Percentiles rank a stretch among this genome's conserved stretches.
phyloP scores from a whole-genome alignment of 176 grass and related monocot species.

The Oryza brachyantha region DNA sequence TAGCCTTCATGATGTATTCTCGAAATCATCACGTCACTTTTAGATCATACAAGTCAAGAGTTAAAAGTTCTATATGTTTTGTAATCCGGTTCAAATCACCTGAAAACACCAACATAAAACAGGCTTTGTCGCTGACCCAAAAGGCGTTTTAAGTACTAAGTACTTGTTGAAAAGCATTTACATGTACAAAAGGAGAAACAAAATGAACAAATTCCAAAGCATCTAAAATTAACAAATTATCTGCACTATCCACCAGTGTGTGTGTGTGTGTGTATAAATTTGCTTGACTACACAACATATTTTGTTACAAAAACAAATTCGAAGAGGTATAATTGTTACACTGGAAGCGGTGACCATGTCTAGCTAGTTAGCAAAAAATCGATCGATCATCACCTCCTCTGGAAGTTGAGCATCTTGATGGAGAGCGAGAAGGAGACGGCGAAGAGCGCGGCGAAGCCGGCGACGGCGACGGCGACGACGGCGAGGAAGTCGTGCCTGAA shows the following conservation, averaged over 20 bases:
- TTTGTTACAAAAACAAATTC: neutral
- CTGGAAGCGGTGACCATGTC: neutral
- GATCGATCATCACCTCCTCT: conserved; percentile 36
- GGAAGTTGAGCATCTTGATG: conserved; percentile 58
- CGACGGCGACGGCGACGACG: conserved; percentile 23
- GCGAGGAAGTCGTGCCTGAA: conserved; percentile 42
- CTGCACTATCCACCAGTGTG: neutral
- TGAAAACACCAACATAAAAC: no score
- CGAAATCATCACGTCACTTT: no score
- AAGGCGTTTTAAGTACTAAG: no score
- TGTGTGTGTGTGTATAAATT: neutral
- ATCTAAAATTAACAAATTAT: neutral
- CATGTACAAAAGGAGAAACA: no score
- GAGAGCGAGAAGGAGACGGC: conserved; percentile 43
- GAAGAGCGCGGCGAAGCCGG: conserved; percentile 42
- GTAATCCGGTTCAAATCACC: no score
- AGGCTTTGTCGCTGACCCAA: no score
- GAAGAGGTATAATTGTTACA: neutral
- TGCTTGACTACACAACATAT: neutral
- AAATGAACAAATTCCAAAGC: no score
- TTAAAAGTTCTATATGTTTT: no score
- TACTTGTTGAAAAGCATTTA: no score
- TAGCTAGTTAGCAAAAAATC: neutral
- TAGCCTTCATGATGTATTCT: no score
- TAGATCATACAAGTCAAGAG: no score